Percentiles rank a stretch among this genome's conserved stretches.
Evolutionary conservation across 768 basidiomycete genomes (phyloP).

Genomic region (Agaricus blazei): DNA sequence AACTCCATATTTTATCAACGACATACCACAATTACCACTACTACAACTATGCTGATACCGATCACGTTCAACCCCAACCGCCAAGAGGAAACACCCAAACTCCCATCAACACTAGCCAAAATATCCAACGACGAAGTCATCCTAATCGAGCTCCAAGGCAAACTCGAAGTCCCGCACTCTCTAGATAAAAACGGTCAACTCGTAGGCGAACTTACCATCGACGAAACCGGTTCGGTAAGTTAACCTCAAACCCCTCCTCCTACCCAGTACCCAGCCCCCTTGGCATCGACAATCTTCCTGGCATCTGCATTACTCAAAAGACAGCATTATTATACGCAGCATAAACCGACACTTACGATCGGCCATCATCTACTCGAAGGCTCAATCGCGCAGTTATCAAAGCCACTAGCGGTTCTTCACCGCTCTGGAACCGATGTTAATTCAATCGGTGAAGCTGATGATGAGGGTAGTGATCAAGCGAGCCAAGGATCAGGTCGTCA

Average conservation of each 20-base stretch:
- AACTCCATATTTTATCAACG: too few species aligned
- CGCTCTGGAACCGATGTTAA: conserved; percentile 24
- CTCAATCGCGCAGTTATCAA: conserved; percentile 67
- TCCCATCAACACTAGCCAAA: conserved; percentile 61
- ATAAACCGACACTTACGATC: conserved; percentile 79
- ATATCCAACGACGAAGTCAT: conserved; percentile 79
- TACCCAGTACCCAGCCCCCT: too few species aligned
- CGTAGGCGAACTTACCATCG: conserved; percentile 74
- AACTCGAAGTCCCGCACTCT: conserved; percentile 52
- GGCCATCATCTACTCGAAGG: conserved; percentile 93
- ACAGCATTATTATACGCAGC: not conserved
- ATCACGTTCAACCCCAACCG: conserved; percentile 38
- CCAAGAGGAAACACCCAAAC: conserved; percentile 28
- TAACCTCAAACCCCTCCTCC: too few species aligned
- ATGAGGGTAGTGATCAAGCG: conserved; percentile 4
- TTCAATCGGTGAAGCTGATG: not conserved
- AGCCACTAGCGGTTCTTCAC: conserved; percentile 77
- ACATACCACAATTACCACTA: too few species aligned
- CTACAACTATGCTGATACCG: conserved; percentile 57
- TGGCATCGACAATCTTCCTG: too few species aligned
- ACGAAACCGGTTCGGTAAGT: conserved; percentile 49
- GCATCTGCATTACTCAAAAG: not conserved
- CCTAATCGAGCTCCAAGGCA: conserved; percentile 85
- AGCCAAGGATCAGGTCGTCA: conserved; percentile 4
- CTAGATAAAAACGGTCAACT: conserved; percentile 59